phyloP scores from a whole-genome alignment of 306 rosid species.

The Acacia crassicarpa region DNA sequence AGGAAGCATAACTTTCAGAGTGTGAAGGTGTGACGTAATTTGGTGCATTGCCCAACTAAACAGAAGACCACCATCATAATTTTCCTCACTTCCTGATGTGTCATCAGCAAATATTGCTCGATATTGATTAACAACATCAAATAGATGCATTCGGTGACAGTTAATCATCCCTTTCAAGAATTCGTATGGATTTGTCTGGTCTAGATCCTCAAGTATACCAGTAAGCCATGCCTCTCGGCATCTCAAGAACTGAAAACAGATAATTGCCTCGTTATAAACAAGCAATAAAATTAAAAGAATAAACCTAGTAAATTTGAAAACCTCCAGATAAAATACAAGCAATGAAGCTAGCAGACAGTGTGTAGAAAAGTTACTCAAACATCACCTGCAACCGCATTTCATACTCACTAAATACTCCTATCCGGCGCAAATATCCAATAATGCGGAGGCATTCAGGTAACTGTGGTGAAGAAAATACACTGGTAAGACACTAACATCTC shows the following conservation, averaged over 20 bases:
- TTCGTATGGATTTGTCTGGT: conserved; percentile 83
- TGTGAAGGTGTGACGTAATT: conserved; percentile 84
- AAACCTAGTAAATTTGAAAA: conserved; percentile 16
- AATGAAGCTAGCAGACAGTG: conserved; percentile 16
- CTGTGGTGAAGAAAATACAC: conserved; percentile 47
- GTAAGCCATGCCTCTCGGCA: conserved; percentile 98
- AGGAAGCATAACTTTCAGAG: conserved; percentile 91
- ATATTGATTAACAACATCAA: conserved; percentile 96
- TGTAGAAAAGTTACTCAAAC: not conserved
- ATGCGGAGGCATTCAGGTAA: conserved; percentile 95
- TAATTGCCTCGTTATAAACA: conserved; percentile 29
- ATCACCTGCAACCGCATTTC: conserved; percentile 97
- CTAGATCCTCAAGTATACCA: conserved; percentile 93
- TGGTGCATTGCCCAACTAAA: conserved; percentile 99
- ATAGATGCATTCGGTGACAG: conserved; percentile 96
- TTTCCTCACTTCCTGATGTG: conserved; percentile 96
- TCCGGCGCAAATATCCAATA: conserved; percentile 88
- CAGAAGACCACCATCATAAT: conserved; percentile 95
- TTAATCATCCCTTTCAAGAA: conserved; percentile 89
- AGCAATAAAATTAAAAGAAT: not conserved
- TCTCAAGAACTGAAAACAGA: conserved; percentile 77
- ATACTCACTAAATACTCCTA: conserved; percentile 91
- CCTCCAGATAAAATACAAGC: conserved; percentile 17
- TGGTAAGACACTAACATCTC: conserved; percentile 18
- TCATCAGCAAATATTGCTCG: conserved; percentile 98